phyloP scores from a whole-genome alignment of 768 basidiomycete species.

The Lactarius tabidus region DNA sequence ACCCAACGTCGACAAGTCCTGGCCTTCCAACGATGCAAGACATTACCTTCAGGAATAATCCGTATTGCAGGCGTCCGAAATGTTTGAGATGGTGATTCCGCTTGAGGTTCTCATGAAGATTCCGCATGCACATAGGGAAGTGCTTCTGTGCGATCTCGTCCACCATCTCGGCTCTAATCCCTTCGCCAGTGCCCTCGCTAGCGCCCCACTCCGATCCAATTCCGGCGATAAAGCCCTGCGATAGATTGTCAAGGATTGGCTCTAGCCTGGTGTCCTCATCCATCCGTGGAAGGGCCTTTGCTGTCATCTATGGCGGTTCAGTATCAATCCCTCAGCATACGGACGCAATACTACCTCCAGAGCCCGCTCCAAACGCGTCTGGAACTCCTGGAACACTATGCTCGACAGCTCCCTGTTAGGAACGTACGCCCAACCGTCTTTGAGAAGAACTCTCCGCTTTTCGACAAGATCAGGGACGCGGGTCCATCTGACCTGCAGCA shows the following conservation, averaged over 20 bases:
- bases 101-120: constrained; percentile 73
- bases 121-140: constrained; percentile 95
- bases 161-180: constrained; percentile 91
- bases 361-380: constrained; percentile 61
- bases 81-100: constrained; percentile 88
- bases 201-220: constrained; percentile 78
- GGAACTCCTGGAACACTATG: constrained; percentile 85
- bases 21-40: neutral
- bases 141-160: constrained; percentile 82
- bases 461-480: constrained; percentile 91
- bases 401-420: constrained; percentile 71
- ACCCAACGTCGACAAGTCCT: neutral
- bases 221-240: constrained; percentile 90
- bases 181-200: constrained; percentile 50
- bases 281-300: constrained; percentile 80
- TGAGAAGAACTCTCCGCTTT: constrained; percentile 71
- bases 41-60: constrained; percentile 87
- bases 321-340: constrained; percentile 4
- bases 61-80: constrained; percentile 86
- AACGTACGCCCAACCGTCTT: constrained; percentile 86
- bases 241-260: constrained; percentile 87
- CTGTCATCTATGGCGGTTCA: constrained; percentile 56
- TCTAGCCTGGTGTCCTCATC: constrained; percentile 92
- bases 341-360: constrained; percentile 54
- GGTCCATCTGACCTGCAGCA: constrained; percentile 85